Evolutionary conservation across 345 rosid species (phyloP).

Genomic region (Litchi chinensis): DNA sequence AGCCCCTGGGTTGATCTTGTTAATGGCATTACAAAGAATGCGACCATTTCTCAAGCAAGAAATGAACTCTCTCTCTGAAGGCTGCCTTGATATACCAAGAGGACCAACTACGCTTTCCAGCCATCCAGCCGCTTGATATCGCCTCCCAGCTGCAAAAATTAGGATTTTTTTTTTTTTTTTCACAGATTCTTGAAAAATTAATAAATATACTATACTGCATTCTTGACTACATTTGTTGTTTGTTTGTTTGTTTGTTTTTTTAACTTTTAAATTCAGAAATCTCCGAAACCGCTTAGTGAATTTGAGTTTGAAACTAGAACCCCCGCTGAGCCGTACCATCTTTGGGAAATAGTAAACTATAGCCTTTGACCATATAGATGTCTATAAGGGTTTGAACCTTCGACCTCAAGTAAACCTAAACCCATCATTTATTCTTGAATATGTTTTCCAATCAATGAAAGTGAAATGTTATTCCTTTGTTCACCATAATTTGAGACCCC

Average conservation of each 20-base stretch:
- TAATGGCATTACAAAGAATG: constrained; percentile 76
- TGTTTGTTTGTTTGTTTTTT: too few species aligned
- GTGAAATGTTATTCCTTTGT: neutral
- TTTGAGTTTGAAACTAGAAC: too few species aligned
- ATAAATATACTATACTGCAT: neutral
- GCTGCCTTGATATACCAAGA: constrained; percentile 55
- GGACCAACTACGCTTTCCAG: constrained; percentile 70
- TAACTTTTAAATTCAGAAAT: too few species aligned
- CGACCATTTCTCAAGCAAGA: constrained; percentile 91
- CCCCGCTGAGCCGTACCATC: too few species aligned
- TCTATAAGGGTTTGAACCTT: too few species aligned
- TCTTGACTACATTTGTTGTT: too few species aligned
- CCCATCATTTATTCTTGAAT: too few species aligned
- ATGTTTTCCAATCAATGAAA: neutral
- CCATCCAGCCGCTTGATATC: constrained; percentile 76
- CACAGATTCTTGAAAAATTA: neutral
- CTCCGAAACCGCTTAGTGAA: too few species aligned
- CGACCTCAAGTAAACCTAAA: too few species aligned
- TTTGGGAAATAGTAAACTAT: too few species aligned
- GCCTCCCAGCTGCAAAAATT: constrained; percentile 61
- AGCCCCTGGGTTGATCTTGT: constrained; percentile 81
- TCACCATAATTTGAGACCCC: neutral
- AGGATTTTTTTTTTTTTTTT: neutral
- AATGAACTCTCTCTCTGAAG: constrained; percentile 83
- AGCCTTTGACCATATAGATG: too few species aligned